These are phyloP conservation scores for Hanseniaspora uvarum DNA, from an alignment of 1,139 yeast species.

Conservation along the genomic window DNA sequence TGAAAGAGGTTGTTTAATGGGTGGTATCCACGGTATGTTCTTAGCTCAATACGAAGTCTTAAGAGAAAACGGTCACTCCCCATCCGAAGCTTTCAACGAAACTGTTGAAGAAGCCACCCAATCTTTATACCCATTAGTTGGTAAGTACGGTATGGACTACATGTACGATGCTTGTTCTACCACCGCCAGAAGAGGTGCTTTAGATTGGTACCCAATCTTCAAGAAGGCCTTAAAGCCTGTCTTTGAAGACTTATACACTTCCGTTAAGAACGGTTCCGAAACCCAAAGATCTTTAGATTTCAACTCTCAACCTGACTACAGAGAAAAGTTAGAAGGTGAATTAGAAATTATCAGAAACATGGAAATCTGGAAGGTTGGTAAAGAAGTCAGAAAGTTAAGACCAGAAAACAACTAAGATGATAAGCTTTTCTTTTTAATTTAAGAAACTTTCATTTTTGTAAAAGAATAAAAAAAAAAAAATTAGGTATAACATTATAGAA, in stretches of 20 bases:
- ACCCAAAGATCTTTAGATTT: conserved; percentile 96
- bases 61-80: conserved; percentile 99
- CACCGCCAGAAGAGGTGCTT: conserved; percentile 99
- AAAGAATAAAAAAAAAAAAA: neutral
- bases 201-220: conserved; percentile 99
- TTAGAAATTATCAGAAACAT: conserved; percentile 84
- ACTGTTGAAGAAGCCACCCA: conserved; percentile 99
- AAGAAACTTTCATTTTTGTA: neutral
- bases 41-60: conserved; percentile 98
- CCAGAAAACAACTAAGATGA: conserved; percentile 82
- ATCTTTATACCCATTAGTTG: conserved; percentile 96
- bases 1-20: conserved; percentile 99
- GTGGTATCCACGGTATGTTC: conserved; percentile 99
- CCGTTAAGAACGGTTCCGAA: conserved; percentile 92
- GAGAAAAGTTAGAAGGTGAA: conserved; percentile 91
- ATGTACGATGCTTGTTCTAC: conserved; percentile 99
- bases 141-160: conserved; percentile 99
- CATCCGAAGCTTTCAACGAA: conserved; percentile 99
- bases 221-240: conserved; percentile 98
- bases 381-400: conserved; percentile 98
- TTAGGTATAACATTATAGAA: conserved; percentile 16
- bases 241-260: conserved; percentile 87
- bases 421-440: neutral
- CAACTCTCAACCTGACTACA: conserved; percentile 96
- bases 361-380: conserved; percentile 99